Evolutionary conservation across 108 stramenopile species (phyloP).

Genomic region (Pseudonitzschia multiseries): DNA sequence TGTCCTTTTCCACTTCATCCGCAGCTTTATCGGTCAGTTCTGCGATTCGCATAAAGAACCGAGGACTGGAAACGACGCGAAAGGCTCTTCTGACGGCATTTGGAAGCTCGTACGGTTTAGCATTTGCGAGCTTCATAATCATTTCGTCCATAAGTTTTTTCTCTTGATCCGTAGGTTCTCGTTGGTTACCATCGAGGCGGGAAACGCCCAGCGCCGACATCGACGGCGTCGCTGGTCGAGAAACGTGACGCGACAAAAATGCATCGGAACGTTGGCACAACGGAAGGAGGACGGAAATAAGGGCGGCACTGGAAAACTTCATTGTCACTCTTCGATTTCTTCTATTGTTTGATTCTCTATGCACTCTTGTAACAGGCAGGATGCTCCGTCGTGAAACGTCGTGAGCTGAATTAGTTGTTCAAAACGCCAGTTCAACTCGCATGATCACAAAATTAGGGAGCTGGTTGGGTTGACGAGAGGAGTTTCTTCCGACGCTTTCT

Average conservation of each 20-base stretch:
- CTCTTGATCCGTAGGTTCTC: constrained; percentile 63
- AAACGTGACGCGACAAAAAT: not conserved
- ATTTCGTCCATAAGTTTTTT: constrained; percentile 86
- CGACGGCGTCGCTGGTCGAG: not conserved
- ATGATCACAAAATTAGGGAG: too few species aligned
- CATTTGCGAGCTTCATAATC: constrained; percentile 75
- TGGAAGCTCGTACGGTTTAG: constrained; percentile 86
- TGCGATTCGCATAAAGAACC: constrained; percentile 87
- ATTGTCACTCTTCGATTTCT: not conserved
- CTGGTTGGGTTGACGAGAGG: too few species aligned
- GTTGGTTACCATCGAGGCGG: constrained; percentile 75
- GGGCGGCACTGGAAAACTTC: constrained; percentile 2
- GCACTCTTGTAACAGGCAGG: not conserved
- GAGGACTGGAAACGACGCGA: constrained; percentile 79
- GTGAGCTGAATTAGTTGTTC: too few species aligned
- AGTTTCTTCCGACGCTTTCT: too few species aligned
- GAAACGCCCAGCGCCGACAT: too few species aligned
- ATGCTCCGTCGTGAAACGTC: not conserved
- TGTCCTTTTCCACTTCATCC: constrained; percentile 57
- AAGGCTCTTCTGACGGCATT: constrained; percentile 81
- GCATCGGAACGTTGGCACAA: not conserved
- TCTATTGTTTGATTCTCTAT: not conserved
- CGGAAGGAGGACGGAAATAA: not conserved
- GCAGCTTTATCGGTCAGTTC: constrained; percentile 54
- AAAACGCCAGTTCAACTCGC: too few species aligned